A percentile compares a stretch with the other conserved stretches of the same genome.
Evolutionary conservation across 306 rosid species (phyloP).

Genomic region (Quercus aquifolioides): DNA sequence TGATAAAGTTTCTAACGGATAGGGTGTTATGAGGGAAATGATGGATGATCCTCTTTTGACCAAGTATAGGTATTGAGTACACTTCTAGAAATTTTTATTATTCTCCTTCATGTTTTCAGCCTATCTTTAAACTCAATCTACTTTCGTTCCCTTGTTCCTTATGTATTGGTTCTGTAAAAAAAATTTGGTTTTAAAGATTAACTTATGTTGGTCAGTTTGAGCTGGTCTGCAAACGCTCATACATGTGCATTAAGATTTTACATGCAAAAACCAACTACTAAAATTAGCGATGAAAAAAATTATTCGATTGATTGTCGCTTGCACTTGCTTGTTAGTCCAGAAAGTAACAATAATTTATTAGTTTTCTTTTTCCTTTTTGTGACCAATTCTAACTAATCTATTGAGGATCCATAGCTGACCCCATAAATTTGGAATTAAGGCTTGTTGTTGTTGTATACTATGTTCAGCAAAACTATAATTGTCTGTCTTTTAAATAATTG

Average conservation of each 20-base stretch:
- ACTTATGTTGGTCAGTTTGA: background rate
- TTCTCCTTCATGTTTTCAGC: background rate
- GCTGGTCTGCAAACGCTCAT: background rate
- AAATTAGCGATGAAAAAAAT: background rate
- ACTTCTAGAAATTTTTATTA: background rate
- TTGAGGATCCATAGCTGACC: no score
- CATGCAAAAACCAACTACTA: background rate
- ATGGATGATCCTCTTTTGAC: slow-evolving; percentile 98
- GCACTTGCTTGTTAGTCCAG: background rate
- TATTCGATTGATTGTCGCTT: background rate
- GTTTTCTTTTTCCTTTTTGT: background rate
- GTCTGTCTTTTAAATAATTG: background rate
- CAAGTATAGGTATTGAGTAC: slow-evolving; percentile 67
- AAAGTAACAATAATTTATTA: background rate
- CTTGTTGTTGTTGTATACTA: background rate
- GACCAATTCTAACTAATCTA: background rate
- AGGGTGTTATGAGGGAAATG: slow-evolving; percentile 94
- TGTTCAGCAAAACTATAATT: background rate
- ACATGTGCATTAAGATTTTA: background rate
- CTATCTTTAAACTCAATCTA: background rate
- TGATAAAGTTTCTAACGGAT: slow-evolving; percentile 81
- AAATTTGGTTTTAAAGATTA: background rate
- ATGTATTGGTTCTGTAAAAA: background rate
- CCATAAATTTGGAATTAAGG: no score
- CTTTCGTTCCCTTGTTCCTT: background rate